These are phyloP conservation scores for Aquilaria yunnanensis DNA, from an alignment of 345 rosid genomes.

Conservation along the genomic window DNA sequence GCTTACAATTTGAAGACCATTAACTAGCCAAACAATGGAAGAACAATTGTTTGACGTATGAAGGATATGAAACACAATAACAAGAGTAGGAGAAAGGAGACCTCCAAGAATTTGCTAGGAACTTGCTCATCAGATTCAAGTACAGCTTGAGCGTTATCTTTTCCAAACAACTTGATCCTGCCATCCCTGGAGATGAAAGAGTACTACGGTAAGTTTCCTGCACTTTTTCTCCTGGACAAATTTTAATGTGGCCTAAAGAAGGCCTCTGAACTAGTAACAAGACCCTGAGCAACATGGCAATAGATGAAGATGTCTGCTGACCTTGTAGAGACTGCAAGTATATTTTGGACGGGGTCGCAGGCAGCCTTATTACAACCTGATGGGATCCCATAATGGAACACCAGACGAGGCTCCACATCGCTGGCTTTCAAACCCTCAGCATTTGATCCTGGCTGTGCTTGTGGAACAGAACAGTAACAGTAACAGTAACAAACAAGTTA, in stretches of 20 bases:
- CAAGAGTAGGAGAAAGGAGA: slow-evolving; percentile 19
- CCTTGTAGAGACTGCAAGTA: slow-evolving; percentile 75
- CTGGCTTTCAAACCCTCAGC: slow-evolving; percentile 51
- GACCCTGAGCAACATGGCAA: neutral
- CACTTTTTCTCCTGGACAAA: no score
- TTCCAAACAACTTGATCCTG: slow-evolving; percentile 73
- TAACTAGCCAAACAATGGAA: neutral
- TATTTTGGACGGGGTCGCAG: slow-evolving; percentile 57
- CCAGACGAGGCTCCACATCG: slow-evolving; percentile 73
- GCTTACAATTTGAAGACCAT: neutral
- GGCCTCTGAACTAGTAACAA: neutral
- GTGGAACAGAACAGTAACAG: slow-evolving; percentile 3
- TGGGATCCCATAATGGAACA: slow-evolving; percentile 84
- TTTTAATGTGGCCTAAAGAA: neutral
- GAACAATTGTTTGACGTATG: no score
- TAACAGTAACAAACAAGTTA: neutral
- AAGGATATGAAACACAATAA: neutral
- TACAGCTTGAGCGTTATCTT: slow-evolving; percentile 57
- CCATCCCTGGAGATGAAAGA: slow-evolving; percentile 53
- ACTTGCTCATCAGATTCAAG: slow-evolving; percentile 57
- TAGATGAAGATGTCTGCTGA: slow-evolving; percentile 20
- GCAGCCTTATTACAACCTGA: slow-evolving; percentile 60
- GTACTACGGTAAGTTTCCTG: neutral
- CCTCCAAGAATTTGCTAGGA: slow-evolving; percentile 74
- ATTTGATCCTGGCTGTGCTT: slow-evolving; percentile 55